Evolutionary conservation across 179 eudicot genomes (phyloP).

Genomic region (Sideroxylon spinosum): DNA sequence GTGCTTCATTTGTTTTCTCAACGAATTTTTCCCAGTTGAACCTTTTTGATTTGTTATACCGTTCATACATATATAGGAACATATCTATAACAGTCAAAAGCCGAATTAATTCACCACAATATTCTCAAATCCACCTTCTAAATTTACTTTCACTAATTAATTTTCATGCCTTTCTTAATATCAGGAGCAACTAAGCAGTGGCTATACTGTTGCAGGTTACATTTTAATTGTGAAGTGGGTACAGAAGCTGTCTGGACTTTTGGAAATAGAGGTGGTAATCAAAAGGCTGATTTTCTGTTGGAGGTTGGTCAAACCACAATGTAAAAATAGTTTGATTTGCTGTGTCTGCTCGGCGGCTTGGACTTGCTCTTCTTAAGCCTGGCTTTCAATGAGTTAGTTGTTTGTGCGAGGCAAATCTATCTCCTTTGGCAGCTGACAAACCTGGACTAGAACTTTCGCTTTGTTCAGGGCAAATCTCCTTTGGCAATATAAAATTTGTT

Average conservation of each 20-base stretch:
- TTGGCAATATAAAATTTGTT: constrained; percentile 33
- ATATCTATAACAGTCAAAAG: background rate
- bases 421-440: constrained; percentile 22
- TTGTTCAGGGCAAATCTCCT: constrained; percentile 47
- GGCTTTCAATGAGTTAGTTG: background rate
- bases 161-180: background rate
- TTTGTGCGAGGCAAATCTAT: constrained; percentile 30
- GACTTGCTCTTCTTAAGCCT: constrained; percentile 2
- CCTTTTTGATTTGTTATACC: background rate
- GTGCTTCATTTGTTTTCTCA: background rate
- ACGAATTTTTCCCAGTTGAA: background rate
- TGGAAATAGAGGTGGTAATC: constrained; percentile 19
- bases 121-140: background rate
- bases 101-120: background rate
- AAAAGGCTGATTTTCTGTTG: constrained; percentile 14
- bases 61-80: background rate
- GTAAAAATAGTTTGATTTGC: background rate
- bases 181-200: no score
- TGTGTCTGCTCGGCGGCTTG: background rate
- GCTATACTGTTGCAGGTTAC: constrained; percentile 29
- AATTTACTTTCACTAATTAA: background rate
- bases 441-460: constrained; percentile 19
- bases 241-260: constrained; percentile 30
- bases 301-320: constrained; percentile 10
- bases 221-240: constrained; percentile 32